Conservation (phyloP, 805 yeast species). For the Pichia eremophila region DNA sequence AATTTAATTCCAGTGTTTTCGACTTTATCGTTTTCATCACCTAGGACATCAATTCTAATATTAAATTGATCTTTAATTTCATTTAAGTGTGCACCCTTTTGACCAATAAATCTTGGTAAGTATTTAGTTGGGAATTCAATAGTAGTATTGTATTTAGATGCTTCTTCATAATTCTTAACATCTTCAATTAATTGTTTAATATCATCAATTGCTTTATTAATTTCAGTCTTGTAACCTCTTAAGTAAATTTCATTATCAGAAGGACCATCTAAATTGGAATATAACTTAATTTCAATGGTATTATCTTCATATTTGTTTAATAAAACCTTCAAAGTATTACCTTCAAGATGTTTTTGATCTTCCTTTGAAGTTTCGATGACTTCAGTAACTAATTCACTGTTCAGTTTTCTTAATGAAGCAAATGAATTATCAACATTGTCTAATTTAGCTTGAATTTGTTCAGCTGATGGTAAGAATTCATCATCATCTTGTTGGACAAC, state of each 20-base stretch:
- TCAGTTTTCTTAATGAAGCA: conserved; percentile 48
- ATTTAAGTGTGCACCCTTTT: conserved; percentile 69
- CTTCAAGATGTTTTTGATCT: conserved; percentile 51
- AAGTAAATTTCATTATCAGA: conserved; percentile 48
- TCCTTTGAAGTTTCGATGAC: conserved; percentile 42
- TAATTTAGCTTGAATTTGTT: conserved; percentile 49
- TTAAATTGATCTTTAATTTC: conserved; percentile 63
- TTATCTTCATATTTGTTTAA: conserved; percentile 24
- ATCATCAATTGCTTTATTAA: conserved; percentile 42
- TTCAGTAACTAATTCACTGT: conserved; percentile 41
- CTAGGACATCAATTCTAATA: conserved; percentile 61
- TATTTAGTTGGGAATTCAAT: conserved; percentile 57
- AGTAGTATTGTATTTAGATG: conserved; percentile 33
- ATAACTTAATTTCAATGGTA: conserved; percentile 38
- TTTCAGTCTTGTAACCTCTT: conserved; percentile 63
- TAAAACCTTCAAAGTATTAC: conserved; percentile 42
- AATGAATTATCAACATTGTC: conserved; percentile 46
- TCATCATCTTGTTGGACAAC: conserved; percentile 44
- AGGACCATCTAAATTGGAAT: conserved; percentile 30
- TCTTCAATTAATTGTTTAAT: conserved; percentile 45
- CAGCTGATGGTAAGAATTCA: conserved; percentile 65
- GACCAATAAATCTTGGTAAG: conserved; percentile 80
- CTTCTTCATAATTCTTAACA: conserved; percentile 30
- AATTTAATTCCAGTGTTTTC: conserved; percentile 45
- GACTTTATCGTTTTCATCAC: conserved; percentile 36